Evolutionary conservation across 1,139 yeast genomes (phyloP).

Genomic region (Nakaseomyces uthaithaninus): DNA sequence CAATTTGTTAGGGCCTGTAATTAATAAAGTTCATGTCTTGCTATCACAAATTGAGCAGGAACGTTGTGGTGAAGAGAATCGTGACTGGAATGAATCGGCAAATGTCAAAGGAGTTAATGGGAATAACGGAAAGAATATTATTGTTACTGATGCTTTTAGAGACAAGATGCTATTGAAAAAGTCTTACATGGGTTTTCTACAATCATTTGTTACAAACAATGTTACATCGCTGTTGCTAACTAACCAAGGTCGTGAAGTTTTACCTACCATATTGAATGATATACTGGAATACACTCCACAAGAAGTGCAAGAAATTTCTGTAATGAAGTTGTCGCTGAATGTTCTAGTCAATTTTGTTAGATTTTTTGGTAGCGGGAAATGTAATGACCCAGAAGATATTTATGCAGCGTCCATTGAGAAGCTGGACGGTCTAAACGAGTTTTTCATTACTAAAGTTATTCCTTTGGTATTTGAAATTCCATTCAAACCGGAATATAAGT

Average conservation of each 20-base stretch:
- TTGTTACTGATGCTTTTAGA: conserved; percentile 44
- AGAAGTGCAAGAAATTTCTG: conserved; percentile 42
- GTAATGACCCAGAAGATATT: conserved; percentile 44
- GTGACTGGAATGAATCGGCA: conserved; percentile 10
- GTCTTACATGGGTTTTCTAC: conserved; percentile 60
- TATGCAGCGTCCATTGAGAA: conserved; percentile 48
- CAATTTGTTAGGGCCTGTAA: conserved; percentile 63
- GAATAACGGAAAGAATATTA: conserved; percentile 30
- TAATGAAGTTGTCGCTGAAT: conserved; percentile 62
- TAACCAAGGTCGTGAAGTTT: conserved; percentile 51
- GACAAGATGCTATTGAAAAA: conserved; percentile 58
- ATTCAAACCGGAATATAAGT: conserved; percentile 51
- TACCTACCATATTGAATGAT: conserved; percentile 57
- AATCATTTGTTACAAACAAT: conserved; percentile 66
- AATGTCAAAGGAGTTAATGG: conserved; percentile 12
- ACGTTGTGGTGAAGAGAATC: conserved; percentile 7
- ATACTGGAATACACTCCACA: conserved; percentile 62
- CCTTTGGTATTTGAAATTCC: conserved; percentile 73
- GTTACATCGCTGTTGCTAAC: conserved; percentile 70
- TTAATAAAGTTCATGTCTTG: conserved; percentile 53
- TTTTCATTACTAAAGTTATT: conserved; percentile 59
- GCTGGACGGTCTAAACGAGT: conserved; percentile 65
- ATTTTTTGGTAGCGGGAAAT: conserved; percentile 61
- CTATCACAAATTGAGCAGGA: conserved; percentile 35
- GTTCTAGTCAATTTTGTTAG: conserved; percentile 61